A percentile compares a stretch with the other conserved stretches of the same genome.
phyloP scores from a whole-genome alignment of 1,284 basidiomycete species.

The Leucoagaricus sp. region DNA sequence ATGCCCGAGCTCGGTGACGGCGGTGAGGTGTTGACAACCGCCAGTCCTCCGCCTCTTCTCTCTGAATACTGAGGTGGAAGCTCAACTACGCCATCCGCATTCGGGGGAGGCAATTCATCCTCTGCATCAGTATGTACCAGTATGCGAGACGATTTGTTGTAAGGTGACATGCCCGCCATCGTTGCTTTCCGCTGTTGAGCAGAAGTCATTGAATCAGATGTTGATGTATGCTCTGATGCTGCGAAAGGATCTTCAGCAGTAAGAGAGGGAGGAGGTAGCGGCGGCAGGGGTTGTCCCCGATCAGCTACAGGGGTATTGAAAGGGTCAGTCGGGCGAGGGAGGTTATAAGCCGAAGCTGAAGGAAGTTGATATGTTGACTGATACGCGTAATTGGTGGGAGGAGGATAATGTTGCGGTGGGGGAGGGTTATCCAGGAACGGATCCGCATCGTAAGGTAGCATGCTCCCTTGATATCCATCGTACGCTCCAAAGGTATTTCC shows the following conservation, averaged over 20 bases:
- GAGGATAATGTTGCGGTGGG: constrained; percentile 20
- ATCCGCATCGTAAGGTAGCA: constrained; percentile 23
- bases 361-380: constrained; percentile 14
- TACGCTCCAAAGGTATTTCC: neutral
- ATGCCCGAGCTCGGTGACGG: neutral
- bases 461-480: constrained; percentile 10
- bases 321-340: constrained; percentile 15
- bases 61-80: constrained; percentile 75
- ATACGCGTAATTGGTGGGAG: constrained; percentile 21
- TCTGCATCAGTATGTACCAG: constrained; percentile 75
- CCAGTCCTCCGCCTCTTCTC: constrained; percentile 32
- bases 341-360: constrained; percentile 14
- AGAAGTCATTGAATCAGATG: constrained; percentile 32
- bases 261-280: constrained; percentile 5
- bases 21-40: constrained; percentile 16
- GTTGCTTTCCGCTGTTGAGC: constrained; percentile 49
- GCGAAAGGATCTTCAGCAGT: constrained; percentile 15
- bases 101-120: constrained; percentile 45
- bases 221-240: constrained; percentile 11
- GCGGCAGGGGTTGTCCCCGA: constrained; percentile 5
- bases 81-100: constrained; percentile 62
- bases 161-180: constrained; percentile 43
- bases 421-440: constrained; percentile 30
- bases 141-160: constrained; percentile 52
- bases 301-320: constrained; percentile 15